These are phyloP conservation scores for Mortierella sp. DNA, from an alignment of 371 early-diverging fungal genomes.

Conservation along the genomic window DNA sequence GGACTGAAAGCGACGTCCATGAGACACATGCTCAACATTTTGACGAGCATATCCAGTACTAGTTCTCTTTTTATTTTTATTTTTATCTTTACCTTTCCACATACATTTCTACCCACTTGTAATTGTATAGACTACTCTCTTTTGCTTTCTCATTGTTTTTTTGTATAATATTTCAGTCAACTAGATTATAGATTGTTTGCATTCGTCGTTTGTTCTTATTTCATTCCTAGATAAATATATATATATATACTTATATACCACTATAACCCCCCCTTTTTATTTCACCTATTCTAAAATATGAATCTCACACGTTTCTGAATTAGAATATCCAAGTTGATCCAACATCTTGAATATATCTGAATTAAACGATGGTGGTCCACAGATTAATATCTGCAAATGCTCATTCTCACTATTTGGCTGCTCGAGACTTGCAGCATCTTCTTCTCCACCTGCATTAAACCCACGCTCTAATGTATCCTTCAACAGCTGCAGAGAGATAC, in stretches of 20 bases:
- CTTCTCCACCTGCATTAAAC: not conserved
- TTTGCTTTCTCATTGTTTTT: not conserved
- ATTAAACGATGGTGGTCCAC: slow-evolving; percentile 49
- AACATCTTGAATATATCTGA: slow-evolving; percentile 33
- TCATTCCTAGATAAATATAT: too few species aligned
- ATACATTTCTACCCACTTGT: not conserved
- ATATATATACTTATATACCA: too few species aligned
- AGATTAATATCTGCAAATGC: slow-evolving; percentile 32
- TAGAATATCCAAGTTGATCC: slow-evolving; percentile 14
- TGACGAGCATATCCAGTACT: not conserved
- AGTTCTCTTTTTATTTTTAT: not conserved
- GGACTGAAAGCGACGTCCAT: slow-evolving; percentile 26
- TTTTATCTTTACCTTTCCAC: not conserved
- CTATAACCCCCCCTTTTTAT: too few species aligned
- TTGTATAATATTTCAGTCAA: too few species aligned
- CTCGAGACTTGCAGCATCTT: not conserved
- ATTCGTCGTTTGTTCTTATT: too few species aligned
- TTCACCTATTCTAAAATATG: slow-evolving; percentile 36
- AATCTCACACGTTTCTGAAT: slow-evolving; percentile 19
- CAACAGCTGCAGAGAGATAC: slow-evolving; percentile 27
- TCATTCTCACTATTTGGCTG: not conserved
- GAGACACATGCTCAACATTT: slow-evolving; percentile 5
- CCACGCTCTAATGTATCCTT: slow-evolving; percentile 11
- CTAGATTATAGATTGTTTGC: too few species aligned
- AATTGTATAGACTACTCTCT: not conserved